Evolutionary conservation across 2,329 filamentous ascomycete species (phyloP), one percentile per base, ranked within the genome.

Genomic region (Pseudopithomyces maydicus): DNA sequence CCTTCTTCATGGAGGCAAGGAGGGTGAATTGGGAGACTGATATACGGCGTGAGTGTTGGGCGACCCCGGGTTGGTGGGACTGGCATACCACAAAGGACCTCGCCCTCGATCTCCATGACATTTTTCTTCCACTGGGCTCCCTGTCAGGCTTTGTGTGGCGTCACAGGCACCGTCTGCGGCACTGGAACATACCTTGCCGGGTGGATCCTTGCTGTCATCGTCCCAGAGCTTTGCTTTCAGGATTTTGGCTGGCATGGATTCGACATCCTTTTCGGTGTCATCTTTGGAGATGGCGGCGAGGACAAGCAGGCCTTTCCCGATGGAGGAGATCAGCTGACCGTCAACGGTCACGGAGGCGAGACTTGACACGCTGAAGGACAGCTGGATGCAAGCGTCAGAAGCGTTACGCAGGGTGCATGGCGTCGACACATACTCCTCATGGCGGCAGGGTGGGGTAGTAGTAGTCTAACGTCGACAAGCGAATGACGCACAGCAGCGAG

Each of bases 21-120:
- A 99, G 85, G 2, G 95, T 99, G 73, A 99, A 99, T 78, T 99
- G 95, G 14, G 95, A 98, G 44, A 99, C 94, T 96, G 71, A 15
- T 10, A 6, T 10, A 1, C 26, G 71, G 12, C 6, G 19, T 48
- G 15, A 74, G 62, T 54, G 20, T 17, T 42, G 39, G 19, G n/a
- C 33, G 48, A 26, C 41, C 11, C 48, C 48, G 38, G 45, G 35
- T 11, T n/a, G 20, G 19, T 23, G 39, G 48, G 22, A 11, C 23
- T 44, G 70, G 33, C 84, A 60, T 83, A 96, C 92, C 93, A 75
- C 94, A 98, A n/a, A 99, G 86, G 23, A 99, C 85, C 74, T 98
- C 95, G 49, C 95, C 95, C 43, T 85, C 82, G 58, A 98, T 93
- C 60, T 99, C 95, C 66, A 89, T 84, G 8, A 99, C 92, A 65